These are phyloP conservation scores for Salvia rosmarinus DNA, from an alignment of 257 asterid genomes.

Conservation along the genomic window DNA sequence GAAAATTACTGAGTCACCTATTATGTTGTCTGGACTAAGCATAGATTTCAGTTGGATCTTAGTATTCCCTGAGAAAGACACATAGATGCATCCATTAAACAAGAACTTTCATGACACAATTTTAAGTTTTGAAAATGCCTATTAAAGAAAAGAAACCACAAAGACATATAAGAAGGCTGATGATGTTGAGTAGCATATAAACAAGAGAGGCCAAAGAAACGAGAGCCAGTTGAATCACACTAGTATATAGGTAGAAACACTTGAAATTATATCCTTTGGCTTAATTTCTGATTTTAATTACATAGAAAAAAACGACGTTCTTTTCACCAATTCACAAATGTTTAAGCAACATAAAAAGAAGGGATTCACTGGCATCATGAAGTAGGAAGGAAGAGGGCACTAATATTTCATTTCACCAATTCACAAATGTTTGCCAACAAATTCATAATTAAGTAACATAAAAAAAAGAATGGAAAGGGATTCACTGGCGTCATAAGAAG, in stretches of 20 bases:
- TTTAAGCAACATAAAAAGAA: no score
- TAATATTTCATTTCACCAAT: no score
- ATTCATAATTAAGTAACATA: no score
- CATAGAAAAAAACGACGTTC: neutral
- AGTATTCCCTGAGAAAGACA: neutral
- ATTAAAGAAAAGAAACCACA: neutral
- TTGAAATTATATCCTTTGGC: neutral
- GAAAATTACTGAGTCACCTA: neutral
- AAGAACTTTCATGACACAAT: no score
- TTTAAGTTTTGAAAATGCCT: neutral
- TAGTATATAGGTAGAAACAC: neutral
- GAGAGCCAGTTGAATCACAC: neutral
- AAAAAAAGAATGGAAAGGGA: neutral
- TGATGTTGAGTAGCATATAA: neutral
- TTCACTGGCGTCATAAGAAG: neutral
- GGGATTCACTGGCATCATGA: no score
- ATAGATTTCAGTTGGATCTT: neutral
- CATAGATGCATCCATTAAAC: neutral
- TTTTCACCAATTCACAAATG: no score
- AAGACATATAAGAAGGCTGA: neutral
- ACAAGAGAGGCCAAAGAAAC: neutral
- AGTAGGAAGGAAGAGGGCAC: no score
- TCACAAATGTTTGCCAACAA: neutral
- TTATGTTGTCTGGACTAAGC: neutral
- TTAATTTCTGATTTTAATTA: neutral